Evolutionary conservation across 257 asterid species (phyloP), one percentile per base, ranked within the genome.

Genomic region (Handroanthus guayacan): DNA sequence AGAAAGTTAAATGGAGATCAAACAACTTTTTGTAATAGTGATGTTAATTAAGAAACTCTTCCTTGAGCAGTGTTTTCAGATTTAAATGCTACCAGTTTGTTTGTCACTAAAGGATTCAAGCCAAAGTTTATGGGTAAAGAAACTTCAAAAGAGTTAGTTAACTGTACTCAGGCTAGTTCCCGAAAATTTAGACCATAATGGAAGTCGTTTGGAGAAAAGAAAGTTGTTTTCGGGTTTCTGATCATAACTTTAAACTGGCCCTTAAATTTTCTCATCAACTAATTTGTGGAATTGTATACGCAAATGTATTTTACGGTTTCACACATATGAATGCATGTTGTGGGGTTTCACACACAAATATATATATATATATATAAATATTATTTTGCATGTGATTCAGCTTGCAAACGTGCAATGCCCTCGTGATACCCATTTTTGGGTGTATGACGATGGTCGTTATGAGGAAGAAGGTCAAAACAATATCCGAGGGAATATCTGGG

Each of bases 381-480:
- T 60, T 62, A 39, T 61, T 56, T 56, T 13, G 31, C 62, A 60
- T 72, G 54, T 75, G 50, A 74, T 84, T 76, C 92, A 94, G 99
- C 89, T 94, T 69, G 99, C 98, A 62, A 89, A 88, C 12, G 98
- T 92, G 77, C 99, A 95, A 69, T 95, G 99, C 67, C 99, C 98
- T 76, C 97, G 99, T 58, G 98, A 95, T 80, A 95, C 99, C 69
- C 99, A 95, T 83, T 95, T 95, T 77, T 92, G 99, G 99, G 96
- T 95, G 73, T 95, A 95, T 76, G 96, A 95, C 80, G 99, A 95
- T 80, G 99, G 99, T 14, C 95, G 96, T 43, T 95, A 95, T 47
- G 99, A 95, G 86, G 98, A 95, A 81, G 99, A 95, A 92, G 99
- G 99, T 56, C 99, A 92, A 86, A 95, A 95, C 82, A 95, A 95